phyloP scores from a whole-genome alignment of 306 rosid genomes.

The Biancaea sappan region DNA sequence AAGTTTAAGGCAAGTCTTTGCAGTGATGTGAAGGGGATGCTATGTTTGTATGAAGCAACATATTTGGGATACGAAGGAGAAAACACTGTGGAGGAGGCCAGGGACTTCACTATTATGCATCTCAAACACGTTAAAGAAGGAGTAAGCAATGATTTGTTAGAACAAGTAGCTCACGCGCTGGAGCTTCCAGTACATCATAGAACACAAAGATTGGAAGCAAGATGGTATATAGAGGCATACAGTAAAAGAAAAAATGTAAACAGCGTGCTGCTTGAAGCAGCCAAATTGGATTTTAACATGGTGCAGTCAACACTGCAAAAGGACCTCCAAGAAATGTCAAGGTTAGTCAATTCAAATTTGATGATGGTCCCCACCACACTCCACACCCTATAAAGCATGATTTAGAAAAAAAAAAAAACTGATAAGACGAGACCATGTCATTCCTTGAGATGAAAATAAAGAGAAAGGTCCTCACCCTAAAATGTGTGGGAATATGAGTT shows the following conservation, averaged over 20 bases:
- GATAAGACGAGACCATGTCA: no score
- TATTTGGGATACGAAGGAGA: constrained; percentile 53
- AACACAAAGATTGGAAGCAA: constrained; percentile 48
- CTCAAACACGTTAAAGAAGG: constrained; percentile 21
- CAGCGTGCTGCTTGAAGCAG: constrained; percentile 40
- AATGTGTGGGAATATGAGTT: no score
- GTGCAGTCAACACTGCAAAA: constrained; percentile 45
- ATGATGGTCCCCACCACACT: no score
- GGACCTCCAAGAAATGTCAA: constrained; percentile 52
- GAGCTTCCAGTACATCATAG: constrained; percentile 53
- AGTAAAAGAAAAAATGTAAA: constrained; percentile 35
- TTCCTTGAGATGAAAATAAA: no score
- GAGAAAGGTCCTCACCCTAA: no score
- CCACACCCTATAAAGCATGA: no score
- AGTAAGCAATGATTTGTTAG: background rate
- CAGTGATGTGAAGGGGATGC: constrained; percentile 49
- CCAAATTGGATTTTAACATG: constrained; percentile 52
- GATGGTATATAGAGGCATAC: constrained; percentile 54
- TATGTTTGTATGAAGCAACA: constrained; percentile 61
- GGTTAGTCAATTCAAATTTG: constrained; percentile 20
- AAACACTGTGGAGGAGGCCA: constrained; percentile 49
- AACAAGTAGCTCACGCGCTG: constrained; percentile 47
- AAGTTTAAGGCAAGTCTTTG: constrained; percentile 23
- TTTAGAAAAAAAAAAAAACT: no score
- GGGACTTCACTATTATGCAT: constrained; percentile 34